Percentiles rank a stretch among this genome's conserved stretches.
phyloP scores from a whole-genome alignment of 768 basidiomycete genomes.

The Boletus pseudo-olivaceus region DNA sequence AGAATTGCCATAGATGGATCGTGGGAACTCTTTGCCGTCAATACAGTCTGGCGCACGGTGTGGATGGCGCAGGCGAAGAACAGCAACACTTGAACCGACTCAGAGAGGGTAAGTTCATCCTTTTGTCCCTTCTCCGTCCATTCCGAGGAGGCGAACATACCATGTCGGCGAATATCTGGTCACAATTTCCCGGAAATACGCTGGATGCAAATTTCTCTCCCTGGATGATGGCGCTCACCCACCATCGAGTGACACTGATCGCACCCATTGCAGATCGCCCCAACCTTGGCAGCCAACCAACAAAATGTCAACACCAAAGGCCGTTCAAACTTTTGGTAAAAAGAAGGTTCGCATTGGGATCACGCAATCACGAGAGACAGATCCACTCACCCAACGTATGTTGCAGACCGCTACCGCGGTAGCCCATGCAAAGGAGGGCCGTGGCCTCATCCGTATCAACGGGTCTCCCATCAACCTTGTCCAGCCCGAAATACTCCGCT shows the following conservation, averaged over 20 bases:
- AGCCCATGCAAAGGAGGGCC: slow-evolving; percentile 94
- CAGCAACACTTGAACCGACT: slow-evolving; percentile 30
- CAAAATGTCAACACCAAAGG: slow-evolving; percentile 75
- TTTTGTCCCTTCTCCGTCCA: not conserved
- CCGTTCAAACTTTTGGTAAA: slow-evolving; percentile 99
- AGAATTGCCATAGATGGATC: slow-evolving; percentile 18
- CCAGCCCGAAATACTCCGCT: slow-evolving; percentile 91
- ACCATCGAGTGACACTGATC: slow-evolving; percentile 15
- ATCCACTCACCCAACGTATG: not conserved
- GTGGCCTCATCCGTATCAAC: slow-evolving; percentile 94
- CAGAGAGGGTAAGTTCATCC: slow-evolving; percentile 39
- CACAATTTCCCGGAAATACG: slow-evolving; percentile 27
- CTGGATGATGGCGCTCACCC: slow-evolving; percentile 34
- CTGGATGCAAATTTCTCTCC: slow-evolving; percentile 37
- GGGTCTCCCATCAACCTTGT: slow-evolving; percentile 95
- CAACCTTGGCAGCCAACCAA: slow-evolving; percentile 13
- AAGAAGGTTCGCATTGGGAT: slow-evolving; percentile 72
- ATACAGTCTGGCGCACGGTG: not conserved
- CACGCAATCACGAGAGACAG: not conserved
- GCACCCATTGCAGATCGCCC: slow-evolving; percentile 18
- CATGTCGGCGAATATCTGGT: not conserved
- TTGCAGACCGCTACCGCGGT: slow-evolving; percentile 94
- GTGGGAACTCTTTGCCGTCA: slow-evolving; percentile 23
- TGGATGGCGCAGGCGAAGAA: slow-evolving; percentile 1
- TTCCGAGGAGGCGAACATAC: not conserved